These are phyloP conservation scores for Parachlorella kessleri DNA, from an alignment of 139 green algal species.

Conservation along the genomic window DNA sequence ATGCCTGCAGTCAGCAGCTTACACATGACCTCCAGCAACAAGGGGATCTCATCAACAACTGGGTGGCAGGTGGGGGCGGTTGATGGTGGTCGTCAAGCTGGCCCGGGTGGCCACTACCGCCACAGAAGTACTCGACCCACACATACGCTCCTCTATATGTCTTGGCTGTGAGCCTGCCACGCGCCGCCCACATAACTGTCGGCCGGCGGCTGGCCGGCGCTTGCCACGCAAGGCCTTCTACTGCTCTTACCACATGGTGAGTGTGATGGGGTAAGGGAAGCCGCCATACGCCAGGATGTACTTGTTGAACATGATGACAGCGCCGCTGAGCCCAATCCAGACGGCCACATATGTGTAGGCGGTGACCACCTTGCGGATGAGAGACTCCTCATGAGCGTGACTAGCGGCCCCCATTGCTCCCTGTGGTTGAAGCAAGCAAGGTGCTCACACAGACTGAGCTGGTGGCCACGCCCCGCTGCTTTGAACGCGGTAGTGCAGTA, in stretches of 20 bases:
- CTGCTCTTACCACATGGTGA: slow-evolving; percentile 76
- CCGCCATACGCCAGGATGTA: slow-evolving; percentile 80
- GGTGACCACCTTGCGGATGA: not conserved
- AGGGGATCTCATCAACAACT: too few relatives aligned
- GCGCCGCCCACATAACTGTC: too few relatives aligned
- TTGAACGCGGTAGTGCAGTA: too few relatives aligned
- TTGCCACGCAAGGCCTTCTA: too few relatives aligned
- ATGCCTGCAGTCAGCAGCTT: slow-evolving; percentile 64
- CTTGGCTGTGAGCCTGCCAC: too few relatives aligned
- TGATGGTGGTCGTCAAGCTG: too few relatives aligned
- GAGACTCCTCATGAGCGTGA: not conserved
- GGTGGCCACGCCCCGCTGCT: not conserved
- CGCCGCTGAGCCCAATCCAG: slow-evolving; percentile 75
- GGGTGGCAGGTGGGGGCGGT: too few relatives aligned
- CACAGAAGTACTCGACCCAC: too few relatives aligned
- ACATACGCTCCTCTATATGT: too few relatives aligned
- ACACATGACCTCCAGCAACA: too few relatives aligned
- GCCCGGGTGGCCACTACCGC: too few relatives aligned
- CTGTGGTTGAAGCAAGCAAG: not conserved
- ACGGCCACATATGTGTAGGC: slow-evolving; percentile 75
- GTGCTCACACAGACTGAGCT: not conserved
- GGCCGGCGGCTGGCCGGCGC: too few relatives aligned
- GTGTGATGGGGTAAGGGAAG: slow-evolving; percentile 91
- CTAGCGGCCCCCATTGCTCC: not conserved
- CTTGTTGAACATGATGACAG: slow-evolving; percentile 97